Percentiles rank a stretch among this genome's conserved stretches.
These are phyloP conservation scores for Salix exigua DNA, from an alignment of 345 rosid genomes.

Conservation along the genomic window DNA sequence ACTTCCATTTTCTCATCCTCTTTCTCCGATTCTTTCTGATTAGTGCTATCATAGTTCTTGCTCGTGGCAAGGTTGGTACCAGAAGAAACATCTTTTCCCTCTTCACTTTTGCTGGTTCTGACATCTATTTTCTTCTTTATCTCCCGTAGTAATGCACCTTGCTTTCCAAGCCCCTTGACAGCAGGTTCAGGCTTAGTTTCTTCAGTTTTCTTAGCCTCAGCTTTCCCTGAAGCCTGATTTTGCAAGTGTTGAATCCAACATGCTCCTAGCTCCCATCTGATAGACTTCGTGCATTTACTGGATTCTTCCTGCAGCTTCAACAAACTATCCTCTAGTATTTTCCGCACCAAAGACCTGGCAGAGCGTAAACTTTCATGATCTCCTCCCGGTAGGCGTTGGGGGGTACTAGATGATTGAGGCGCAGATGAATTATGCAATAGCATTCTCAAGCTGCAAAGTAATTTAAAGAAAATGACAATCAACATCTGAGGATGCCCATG, in stretches of 20 bases:
- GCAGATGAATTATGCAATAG: conserved; percentile 24
- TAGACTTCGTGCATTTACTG: conserved; percentile 9
- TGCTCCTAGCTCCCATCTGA: conserved; percentile 37
- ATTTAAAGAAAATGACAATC: conserved; percentile 12
- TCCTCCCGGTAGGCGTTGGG: conserved; percentile 55
- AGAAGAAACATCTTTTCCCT: conserved; percentile 47
- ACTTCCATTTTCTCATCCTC: conserved; percentile 57
- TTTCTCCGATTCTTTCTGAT: conserved; percentile 58
- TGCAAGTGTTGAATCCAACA: conserved; percentile 39
- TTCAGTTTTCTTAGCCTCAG: conserved; percentile 64
- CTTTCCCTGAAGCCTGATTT: conserved; percentile 54
- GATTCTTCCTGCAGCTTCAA: conserved; percentile 30
- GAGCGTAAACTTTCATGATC: conserved; percentile 53
- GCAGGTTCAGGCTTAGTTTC: conserved; percentile 72
- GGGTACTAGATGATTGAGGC: conserved; percentile 23
- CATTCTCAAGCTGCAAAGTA: conserved; percentile 24
- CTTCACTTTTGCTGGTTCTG: conserved; percentile 59
- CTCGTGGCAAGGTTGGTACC: conserved; percentile 35
- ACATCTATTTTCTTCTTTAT: conserved; percentile 77
- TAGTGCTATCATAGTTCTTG: conserved; percentile 42
- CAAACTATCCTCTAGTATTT: conserved; percentile 53
- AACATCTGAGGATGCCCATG: conserved; percentile 8
- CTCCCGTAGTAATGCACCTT: conserved; percentile 83
- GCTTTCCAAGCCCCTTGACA: conserved; percentile 97
- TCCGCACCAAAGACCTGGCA: conserved; percentile 63